Base-by-base conservation (phyloP, 257 asterid species). In the Petrea volubilis region DNA sequence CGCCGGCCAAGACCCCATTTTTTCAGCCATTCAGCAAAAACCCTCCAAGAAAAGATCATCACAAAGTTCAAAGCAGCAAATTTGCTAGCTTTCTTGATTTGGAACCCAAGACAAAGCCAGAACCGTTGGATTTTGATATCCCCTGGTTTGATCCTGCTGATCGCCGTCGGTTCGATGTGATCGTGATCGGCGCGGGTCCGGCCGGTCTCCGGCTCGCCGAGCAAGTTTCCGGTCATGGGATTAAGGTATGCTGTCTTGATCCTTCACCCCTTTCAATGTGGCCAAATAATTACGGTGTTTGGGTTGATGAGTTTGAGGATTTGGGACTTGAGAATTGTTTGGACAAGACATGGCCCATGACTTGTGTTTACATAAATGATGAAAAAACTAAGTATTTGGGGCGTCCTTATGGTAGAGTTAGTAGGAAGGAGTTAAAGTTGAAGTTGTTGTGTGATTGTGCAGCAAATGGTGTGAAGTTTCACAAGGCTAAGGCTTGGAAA, bases 261-360 rank as follows among this genome's bases (percentile, higher is more conserved):
- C 96, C 99, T 78, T 83, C 96, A 1, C 97, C 97, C 11, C 93
- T 94, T 31, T 86, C 97, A 47, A 76, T 81, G 89, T 91, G 97
- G 97, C 99, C 95, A 0, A 88, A 89, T 70, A 91, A 94, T 58
- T 91, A 89, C 70, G 97, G 99, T 21, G 93, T 85, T 53, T 94
- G 99, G 97, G 88, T 88, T 27, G 99, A 94, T 79, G 97, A 94
- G 68, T 89, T 94, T 71, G 87, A 89, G 81, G 72, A 71, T 49
- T 67, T 94, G 60, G 95, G 89, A 3, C 79, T 94, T 17, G 89
- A 77, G 47, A 91, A 82, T 73, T 91, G 97, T 69, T 76, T 95
- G 72, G 96, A 91, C 73, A 87, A 83, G 52, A 82, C 77, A 1
- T 95, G 99, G 98, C 88, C 90, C 3, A 80, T 82, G 88, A 43